Base-by-base conservation (phyloP, 2,329 filamentous ascomycete species). In the Fusarium siculi region DNA sequence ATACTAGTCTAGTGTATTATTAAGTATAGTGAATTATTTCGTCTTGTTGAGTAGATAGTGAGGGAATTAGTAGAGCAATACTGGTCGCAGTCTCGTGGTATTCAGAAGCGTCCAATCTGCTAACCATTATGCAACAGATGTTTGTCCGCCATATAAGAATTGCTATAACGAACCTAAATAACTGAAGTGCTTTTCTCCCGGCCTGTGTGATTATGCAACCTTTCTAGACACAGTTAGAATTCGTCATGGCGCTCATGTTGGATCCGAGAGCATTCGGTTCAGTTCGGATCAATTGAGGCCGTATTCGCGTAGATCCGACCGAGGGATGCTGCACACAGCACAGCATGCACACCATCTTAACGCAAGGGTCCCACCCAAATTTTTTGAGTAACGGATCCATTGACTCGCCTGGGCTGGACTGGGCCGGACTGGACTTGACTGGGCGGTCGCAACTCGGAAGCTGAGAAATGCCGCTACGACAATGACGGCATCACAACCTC, bases 401-500 rank as follows among this genome's bases (percentile, higher is more conserved):
- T 53, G 23, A 53, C 34, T 57, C 32, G 54, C 25, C 54, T 57
- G 53, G 30, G 21, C 53, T 43, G 37, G 30, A 21, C 54, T 57
- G 53, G 39, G 21, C 53, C 34, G 37, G 30, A 21, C 28, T 30
- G 28, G 28, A 30, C 28, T 28, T 28, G 28, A 28, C 39, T 72
- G 63, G 63, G 32, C 42, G 58, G 69, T 75, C 75, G 70, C 74
- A 77, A 73, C 71, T 74, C 74, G 74, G 75, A 74, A 74, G 70
- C 68, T 78, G 68, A 75, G 76, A 80, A 81, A 80, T 80, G 76
- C 79, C 78, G 78, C 78, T 75, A 77, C 69, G 43, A 58, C 60
- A 68, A 80, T 81, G 80, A 81, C 80, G 78, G 80, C 77, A 80
- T 80, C 72, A 47, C 66, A 77, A 71, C 66, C 69, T 72, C 44